phyloP scores from a whole-genome alignment of 371 early-diverging fungal species.

The Capillidium rhysosporum region DNA sequence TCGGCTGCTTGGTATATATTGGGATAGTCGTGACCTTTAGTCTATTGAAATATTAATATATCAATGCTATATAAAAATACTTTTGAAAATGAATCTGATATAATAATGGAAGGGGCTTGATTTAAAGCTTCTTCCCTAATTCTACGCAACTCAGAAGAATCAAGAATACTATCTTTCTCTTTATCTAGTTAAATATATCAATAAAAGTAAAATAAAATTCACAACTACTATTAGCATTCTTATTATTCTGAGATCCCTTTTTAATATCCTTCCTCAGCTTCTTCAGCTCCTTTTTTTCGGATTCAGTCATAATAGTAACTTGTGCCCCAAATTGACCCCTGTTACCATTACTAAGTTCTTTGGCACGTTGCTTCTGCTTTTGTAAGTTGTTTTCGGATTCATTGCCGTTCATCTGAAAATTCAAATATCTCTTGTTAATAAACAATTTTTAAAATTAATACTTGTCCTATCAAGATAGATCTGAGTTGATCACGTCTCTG shows the following conservation, averaged over 20 bases:
- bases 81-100: background rate
- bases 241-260: conserved; percentile 18
- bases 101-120: background rate
- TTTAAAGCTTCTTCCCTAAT: conserved; percentile 6
- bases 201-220: background rate
- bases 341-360: conserved; percentile 8
- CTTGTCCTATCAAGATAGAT: background rate
- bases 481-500: conserved; percentile 16
- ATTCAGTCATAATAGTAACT: conserved; percentile 47
- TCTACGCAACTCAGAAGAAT: background rate
- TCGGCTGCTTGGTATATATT: conserved; percentile 30
- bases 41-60: background rate
- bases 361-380: conserved; percentile 6
- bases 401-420: conserved; percentile 12
- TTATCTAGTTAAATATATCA: no score
- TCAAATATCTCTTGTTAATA: conserved; percentile 23
- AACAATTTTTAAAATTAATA: background rate
- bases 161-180: background rate
- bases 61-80: background rate
- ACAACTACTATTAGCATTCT: background rate
- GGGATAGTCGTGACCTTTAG: conserved; percentile 18
- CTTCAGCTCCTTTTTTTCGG: conserved; percentile 39
- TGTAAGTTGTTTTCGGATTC: conserved; percentile 13
- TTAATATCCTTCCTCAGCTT: conserved; percentile 43
- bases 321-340: conserved; percentile 33